phyloP scores from a whole-genome alignment of 148 eudicot species.

The Fagopyrum tataricum region DNA sequence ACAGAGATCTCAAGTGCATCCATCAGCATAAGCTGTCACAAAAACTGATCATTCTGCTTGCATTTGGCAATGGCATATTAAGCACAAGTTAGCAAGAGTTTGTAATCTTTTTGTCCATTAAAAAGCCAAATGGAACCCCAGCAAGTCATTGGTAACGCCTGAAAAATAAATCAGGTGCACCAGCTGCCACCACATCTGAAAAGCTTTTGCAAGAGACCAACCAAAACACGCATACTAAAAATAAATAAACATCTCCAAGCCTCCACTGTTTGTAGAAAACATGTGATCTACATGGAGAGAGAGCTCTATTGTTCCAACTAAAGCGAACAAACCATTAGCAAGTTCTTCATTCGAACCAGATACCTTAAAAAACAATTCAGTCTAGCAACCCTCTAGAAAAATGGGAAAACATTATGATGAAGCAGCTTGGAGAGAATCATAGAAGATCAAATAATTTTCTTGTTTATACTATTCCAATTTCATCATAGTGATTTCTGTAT shows the following conservation, averaged over 20 bases:
- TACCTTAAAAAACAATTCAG: background rate
- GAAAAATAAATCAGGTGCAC: background rate
- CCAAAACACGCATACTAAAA: background rate
- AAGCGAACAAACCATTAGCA: background rate
- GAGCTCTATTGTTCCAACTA: background rate
- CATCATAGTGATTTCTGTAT: background rate
- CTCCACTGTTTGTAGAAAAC: too few species aligned
- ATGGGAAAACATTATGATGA: conserved; percentile 1
- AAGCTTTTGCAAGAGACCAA: conserved; percentile 1
- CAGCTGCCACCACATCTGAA: background rate
- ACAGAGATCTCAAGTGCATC: background rate
- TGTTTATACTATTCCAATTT: background rate
- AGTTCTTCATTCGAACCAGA: background rate
- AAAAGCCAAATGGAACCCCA: conserved; percentile 1
- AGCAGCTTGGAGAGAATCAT: background rate
- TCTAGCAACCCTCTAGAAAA: background rate
- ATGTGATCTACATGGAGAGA: background rate
- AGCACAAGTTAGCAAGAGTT: background rate
- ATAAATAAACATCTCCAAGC: too few species aligned
- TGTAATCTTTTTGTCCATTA: background rate
- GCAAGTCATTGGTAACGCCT: background rate
- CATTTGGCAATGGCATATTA: background rate
- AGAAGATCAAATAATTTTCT: background rate
- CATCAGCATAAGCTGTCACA: background rate
- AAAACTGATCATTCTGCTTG: background rate